phyloP scores from a whole-genome alignment of 352 stramenopile species.

The Thalassiosira livingstoniorum region DNA sequence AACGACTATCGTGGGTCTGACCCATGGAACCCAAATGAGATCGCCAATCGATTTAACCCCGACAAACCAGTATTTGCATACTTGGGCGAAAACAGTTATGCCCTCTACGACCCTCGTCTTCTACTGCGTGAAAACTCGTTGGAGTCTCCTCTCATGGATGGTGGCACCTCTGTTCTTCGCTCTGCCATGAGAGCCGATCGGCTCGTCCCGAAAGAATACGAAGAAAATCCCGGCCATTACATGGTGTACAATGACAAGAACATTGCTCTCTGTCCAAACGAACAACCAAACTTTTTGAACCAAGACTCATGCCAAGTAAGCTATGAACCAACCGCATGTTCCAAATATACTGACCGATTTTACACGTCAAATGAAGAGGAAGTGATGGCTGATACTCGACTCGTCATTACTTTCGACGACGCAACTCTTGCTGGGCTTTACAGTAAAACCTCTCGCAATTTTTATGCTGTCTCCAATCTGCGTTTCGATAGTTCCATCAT shows the following conservation, averaged over 20 bases:
- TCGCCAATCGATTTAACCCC: slow-evolving; percentile 22
- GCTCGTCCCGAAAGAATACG: neutral
- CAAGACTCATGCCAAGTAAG: slow-evolving; percentile 30
- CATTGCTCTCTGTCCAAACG: slow-evolving; percentile 46
- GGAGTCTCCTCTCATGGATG: slow-evolving; percentile 2
- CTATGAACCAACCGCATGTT: slow-evolving; percentile 34
- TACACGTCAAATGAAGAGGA: neutral
- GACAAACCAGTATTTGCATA: slow-evolving; percentile 48
- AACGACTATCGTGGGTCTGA: slow-evolving; percentile 45
- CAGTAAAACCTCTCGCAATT: neutral
- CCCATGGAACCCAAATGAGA: slow-evolving; percentile 19
- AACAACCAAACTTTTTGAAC: slow-evolving; percentile 42
- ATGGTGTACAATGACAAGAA: slow-evolving; percentile 40
- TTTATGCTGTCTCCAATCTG: neutral
- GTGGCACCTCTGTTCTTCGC: neutral
- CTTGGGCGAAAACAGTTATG: slow-evolving; percentile 32
- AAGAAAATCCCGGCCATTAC: neutral
- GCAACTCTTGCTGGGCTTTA: slow-evolving; percentile 20
- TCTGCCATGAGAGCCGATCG: neutral
- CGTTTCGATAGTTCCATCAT: neutral
- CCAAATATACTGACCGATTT: too few relatives aligned
- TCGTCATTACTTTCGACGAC: slow-evolving; percentile 41
- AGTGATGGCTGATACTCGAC: slow-evolving; percentile 8
- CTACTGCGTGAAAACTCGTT: slow-evolving; percentile 4
- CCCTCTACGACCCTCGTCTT: slow-evolving; percentile 34